Percentiles rank a stretch among this genome's conserved stretches.
Conservation (phyloP, 345 rosid genomes). For the Populus deltoides region DNA sequence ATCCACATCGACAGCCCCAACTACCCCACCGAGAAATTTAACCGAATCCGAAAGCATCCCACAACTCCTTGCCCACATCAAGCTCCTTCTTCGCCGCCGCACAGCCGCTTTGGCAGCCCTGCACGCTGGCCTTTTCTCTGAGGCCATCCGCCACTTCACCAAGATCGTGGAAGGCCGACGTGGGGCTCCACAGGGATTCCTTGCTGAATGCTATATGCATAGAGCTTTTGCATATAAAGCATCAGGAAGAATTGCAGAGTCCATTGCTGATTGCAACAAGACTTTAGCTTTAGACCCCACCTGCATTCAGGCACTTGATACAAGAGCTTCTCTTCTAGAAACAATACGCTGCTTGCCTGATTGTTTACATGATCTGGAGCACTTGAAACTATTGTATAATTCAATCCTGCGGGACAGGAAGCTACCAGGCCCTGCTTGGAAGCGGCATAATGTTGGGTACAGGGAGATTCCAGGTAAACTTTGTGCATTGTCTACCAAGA, state of each 20-base stretch:
- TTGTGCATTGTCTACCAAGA: conserved; percentile 60
- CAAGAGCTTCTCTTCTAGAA: conserved; percentile 77
- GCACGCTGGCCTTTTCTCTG: conserved; percentile 70
- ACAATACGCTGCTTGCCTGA: conserved; percentile 82
- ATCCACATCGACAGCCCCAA: conserved; percentile 34
- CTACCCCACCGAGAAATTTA: conserved; percentile 49
- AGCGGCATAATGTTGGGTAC: conserved; percentile 76
- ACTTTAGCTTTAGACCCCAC: conserved; percentile 81
- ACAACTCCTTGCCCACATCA: conserved; percentile 73
- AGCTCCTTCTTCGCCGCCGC: conserved; percentile 83
- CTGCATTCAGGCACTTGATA: conserved; percentile 83
- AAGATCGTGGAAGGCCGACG: conserved; percentile 88
- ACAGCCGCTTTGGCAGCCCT: conserved; percentile 85
- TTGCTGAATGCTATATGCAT: conserved; percentile 84
- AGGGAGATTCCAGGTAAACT: conserved; percentile 82
- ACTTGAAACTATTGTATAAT: conserved; percentile 80
- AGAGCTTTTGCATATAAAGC: conserved; percentile 74
- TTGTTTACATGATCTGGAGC: conserved; percentile 88
- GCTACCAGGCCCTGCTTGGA: conserved; percentile 97
- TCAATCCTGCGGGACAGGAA: conserved; percentile 78
- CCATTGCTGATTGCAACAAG: conserved; percentile 87
- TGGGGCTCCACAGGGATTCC: conserved; percentile 83
- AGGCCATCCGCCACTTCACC: conserved; percentile 88
- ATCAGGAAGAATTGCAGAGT: conserved; percentile 72
- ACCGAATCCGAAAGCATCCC: conserved; percentile 53